These are phyloP conservation scores for Apium graveolens DNA, from an alignment of 129 eudicot species.

Conservation along the genomic window DNA sequence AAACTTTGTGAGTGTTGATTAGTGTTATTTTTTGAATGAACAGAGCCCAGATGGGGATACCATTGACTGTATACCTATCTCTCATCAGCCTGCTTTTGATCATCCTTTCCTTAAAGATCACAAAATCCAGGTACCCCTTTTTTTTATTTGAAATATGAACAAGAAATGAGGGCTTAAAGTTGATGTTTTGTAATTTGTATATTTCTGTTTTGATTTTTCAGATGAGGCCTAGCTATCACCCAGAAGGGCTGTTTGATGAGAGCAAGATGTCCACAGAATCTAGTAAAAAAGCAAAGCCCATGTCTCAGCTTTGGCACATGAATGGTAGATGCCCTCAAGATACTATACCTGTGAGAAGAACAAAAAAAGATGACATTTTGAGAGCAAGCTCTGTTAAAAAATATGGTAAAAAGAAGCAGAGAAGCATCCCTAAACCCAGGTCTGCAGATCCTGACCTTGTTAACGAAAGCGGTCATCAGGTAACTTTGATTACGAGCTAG, in stretches of 20 bases:
- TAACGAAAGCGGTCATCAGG: conserved; percentile 98
- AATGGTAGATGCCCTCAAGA: conserved; percentile 68
- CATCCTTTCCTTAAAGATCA: conserved; percentile 95
- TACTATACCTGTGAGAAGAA: conserved; percentile 83
- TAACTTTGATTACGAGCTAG: conserved; percentile 8
- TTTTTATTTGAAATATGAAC: background rate
- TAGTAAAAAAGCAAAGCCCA: conserved; percentile 28
- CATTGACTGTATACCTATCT: conserved; percentile 81
- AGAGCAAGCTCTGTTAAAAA: conserved; percentile 90
- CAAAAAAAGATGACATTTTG: conserved; percentile 79
- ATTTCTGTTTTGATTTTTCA: conserved; percentile 14
- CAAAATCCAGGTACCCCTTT: conserved; percentile 65
- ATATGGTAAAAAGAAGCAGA: conserved; percentile 76
- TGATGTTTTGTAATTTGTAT: background rate
- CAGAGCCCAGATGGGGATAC: conserved; percentile 94
- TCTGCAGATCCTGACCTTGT: conserved; percentile 89
- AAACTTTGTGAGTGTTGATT: background rate
- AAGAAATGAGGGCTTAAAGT: background rate
- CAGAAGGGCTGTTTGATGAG: conserved; percentile 75
- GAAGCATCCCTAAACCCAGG: conserved; percentile 60
- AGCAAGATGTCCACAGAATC: conserved; percentile 44
- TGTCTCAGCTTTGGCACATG: conserved; percentile 82
- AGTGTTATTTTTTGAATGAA: conserved; percentile 12
- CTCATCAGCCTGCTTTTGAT: conserved; percentile 94
- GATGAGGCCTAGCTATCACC: conserved; percentile 83